phyloP scores from a whole-genome alignment of 345 rosid genomes.

The Barbarea vulgaris region DNA sequence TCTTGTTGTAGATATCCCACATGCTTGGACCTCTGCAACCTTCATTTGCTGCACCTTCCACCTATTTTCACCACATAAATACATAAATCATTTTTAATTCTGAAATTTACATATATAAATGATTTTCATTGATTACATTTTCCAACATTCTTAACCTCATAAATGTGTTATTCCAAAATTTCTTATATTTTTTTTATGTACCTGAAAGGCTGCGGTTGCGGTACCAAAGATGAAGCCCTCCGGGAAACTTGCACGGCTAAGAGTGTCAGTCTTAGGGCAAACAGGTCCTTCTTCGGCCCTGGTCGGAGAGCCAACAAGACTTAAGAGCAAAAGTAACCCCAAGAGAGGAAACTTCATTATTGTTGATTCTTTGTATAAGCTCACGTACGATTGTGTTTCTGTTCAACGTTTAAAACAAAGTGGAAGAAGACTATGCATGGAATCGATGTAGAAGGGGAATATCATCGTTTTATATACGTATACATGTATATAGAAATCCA shows the following conservation, averaged over 20 bases:
- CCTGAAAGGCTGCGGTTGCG: constrained; percentile 47
- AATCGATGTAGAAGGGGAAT: neutral
- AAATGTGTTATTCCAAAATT: too few relatives aligned
- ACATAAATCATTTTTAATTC: too few relatives aligned
- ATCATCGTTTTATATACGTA: neutral
- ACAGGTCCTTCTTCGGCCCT: constrained; percentile 35
- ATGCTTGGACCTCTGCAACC: constrained; percentile 52
- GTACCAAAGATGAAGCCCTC: constrained; percentile 46
- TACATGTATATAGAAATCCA: too few relatives aligned
- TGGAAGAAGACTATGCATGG: constrained; percentile 7
- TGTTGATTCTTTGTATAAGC: neutral
- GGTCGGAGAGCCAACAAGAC: constrained; percentile 18
- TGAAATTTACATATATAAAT: neutral
- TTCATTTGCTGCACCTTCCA: constrained; percentile 49
- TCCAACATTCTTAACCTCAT: neutral
- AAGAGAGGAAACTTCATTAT: constrained; percentile 30
- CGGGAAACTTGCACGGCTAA: constrained; percentile 44
- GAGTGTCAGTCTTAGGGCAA: constrained; percentile 36
- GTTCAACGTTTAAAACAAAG: neutral
- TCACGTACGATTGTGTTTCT: constrained; percentile 16
- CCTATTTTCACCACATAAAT: constrained; percentile 29
- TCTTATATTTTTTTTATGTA: too few relatives aligned
- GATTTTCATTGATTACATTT: neutral
- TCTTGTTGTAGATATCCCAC: constrained; percentile 42
- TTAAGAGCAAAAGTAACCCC: constrained; percentile 27